Evolutionary conservation across 106 monocot species (phyloP).

Genomic region (Acanthochlamys bracteata): DNA sequence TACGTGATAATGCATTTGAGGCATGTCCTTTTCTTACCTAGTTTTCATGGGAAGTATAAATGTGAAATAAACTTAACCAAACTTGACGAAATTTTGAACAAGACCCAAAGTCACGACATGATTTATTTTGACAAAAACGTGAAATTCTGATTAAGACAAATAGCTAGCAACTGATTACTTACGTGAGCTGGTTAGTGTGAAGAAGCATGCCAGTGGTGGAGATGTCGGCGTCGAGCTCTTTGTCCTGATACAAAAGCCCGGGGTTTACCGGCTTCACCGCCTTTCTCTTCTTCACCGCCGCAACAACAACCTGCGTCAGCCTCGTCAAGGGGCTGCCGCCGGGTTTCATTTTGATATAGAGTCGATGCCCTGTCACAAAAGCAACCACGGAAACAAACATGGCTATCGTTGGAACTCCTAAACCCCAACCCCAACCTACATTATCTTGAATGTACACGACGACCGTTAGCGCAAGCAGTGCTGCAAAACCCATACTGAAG

Average conservation of each 20-base stretch:
- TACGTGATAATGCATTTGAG: too few species aligned
- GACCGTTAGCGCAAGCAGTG: conserved; percentile 26
- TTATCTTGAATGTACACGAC: conserved; percentile 43
- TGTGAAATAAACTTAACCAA: too few species aligned
- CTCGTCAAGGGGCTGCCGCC: conserved; percentile 27
- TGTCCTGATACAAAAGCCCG: conserved; percentile 10
- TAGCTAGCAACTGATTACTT: too few species aligned
- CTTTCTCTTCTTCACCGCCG: conserved; percentile 22
- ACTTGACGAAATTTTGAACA: too few species aligned
- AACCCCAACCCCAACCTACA: conserved; percentile 36
- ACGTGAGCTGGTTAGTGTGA: conserved; percentile 12
- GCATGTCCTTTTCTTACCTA: too few species aligned
- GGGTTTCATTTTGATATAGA: conserved; percentile 17
- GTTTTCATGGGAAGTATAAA: too few species aligned
- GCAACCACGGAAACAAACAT: conserved; percentile 23
- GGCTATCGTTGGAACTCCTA: conserved; percentile 26
- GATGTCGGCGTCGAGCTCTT: conserved; percentile 8
- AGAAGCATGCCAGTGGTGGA: conserved; percentile 11
- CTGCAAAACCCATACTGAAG: conserved; percentile 22
- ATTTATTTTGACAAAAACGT: too few species aligned
- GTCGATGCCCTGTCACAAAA: conserved; percentile 26
- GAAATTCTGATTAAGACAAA: too few species aligned
- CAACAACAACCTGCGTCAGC: conserved; percentile 25
- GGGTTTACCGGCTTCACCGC: conserved; percentile 4
- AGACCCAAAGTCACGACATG: too few species aligned